Base-by-base conservation (phyloP, 441 rosid species). In the Theobroma grandiflorum region DNA sequence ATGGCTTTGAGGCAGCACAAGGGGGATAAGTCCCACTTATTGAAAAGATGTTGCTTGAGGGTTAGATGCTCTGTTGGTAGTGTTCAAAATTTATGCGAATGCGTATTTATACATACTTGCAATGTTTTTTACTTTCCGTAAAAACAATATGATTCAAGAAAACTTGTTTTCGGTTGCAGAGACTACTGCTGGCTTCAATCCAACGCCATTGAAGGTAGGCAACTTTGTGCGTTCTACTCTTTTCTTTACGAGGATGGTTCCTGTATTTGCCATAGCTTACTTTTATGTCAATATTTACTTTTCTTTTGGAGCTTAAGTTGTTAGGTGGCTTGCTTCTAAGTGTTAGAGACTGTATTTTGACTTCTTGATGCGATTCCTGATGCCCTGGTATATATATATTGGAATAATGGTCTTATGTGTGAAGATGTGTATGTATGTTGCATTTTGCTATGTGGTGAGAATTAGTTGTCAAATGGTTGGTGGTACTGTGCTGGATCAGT, bases 171-270 rank as follows among this genome's bases (percentile, higher is more conserved):
- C 83, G 75, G 72, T 80, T 85, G 86, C 91, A 92, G 97, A 95
- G 33, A 87, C 91, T 75, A 97, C 93, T 88, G 95, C 92, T 59
- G 98, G 97, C 62, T 95, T 93, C 79, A 88, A 57, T 81, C 96
- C 97, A n/a, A 90, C 91, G 20, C 90, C 90, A n/a, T 88, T 91
- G 15, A 95, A 94, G 89, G 97, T 90, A 82, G 80, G 82, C 18
- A 37, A 72, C 49, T 37, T 67, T 58, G 42, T 0, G 15, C 53
- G 8, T 52, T 47, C 45, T 35, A 16, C 16, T 8, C 50, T 50
- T 26, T 8, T 33, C 14, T 33, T 50, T 40, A 73, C n/a, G 37
- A 2, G 47, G 37, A 50, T 40, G 58, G 69, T 40, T 61, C 45
- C 33, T 16, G 50, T 20, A 62, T 68, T 38, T 50, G 18, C 40